Evolutionary conservation across 345 rosid species (phyloP), one percentile per base, ranked within the genome.

Genomic region (Laguncularia racemosa): DNA sequence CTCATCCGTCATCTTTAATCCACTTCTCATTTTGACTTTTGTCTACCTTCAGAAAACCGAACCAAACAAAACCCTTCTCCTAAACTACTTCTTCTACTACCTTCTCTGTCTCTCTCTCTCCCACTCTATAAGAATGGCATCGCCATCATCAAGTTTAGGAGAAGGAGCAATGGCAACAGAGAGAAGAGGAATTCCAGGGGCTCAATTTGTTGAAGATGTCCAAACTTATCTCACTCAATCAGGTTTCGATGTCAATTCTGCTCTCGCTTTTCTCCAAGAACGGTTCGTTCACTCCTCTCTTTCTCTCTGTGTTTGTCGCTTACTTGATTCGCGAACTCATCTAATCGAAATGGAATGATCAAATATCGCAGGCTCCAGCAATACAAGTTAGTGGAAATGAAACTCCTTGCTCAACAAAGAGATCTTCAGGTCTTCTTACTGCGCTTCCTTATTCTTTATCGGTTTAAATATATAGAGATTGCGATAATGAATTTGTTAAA

Each of bases 111-210:
- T n/a, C 4, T 4, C 0, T 20, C 52, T 47, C 44, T 46, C 6
- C 6, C 53, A 18, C 14, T 53, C 19, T 46, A n/a, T 52, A 9
- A 38, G 21, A 15, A 2, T 44, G 33, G 54, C 7, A 33, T 33
- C 65, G 11, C 58, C 65, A 4, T 56, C 68, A 2, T 21, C 72
- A 12, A 56, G 50, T 44, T 44, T 59, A 19, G 20, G 56, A 14
- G 46, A 58, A 58, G 13, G 43, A 40, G 19, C 62, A 19, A 6
- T 70, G 33, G 16, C 76, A 17, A 73, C 84, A 4, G 99, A 84
- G 84, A 81, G 99, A 65, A 81, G 97, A 73, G 96, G 97, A 48
- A 82, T 81, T 50, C 91, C 95, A 0, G 99, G 81, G 19, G 97
- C 97, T 63, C 90, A 85, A 65, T 88, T 90, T 65, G 92, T 80